phyloP scores from a whole-genome alignment of 2,329 filamentous ascomycete species.

The Diaporthe longicolla region DNA sequence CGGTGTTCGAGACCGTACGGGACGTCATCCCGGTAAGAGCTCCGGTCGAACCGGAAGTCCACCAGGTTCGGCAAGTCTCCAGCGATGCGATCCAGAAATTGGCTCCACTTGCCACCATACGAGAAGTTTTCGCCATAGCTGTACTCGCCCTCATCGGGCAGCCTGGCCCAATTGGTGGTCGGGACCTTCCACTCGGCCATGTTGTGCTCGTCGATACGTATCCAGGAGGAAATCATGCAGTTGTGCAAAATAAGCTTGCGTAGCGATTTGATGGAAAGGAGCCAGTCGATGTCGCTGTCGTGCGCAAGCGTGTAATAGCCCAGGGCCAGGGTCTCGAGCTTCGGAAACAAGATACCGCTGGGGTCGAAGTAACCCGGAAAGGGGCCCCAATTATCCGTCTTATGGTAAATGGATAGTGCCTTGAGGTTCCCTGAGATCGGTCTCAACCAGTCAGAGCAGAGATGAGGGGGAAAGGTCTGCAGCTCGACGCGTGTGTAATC shows the following conservation, averaged over 20 bases:
- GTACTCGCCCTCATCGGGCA: neutral
- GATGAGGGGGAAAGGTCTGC: slow-evolving; percentile 34
- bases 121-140: neutral
- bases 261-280: slow-evolving; percentile 31
- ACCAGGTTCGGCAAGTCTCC: slow-evolving; percentile 34
- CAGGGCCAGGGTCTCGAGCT: slow-evolving; percentile 21
- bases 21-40: neutral
- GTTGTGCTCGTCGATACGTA: neutral
- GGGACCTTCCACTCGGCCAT: slow-evolving; percentile 7
- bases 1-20: slow-evolving; percentile 1
- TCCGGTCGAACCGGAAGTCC: slow-evolving; percentile 25
- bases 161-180: slow-evolving; percentile 14
- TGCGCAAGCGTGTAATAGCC: slow-evolving; percentile 25
- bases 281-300: slow-evolving; percentile 35
- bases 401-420: slow-evolving; percentile 23
- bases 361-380: slow-evolving; percentile 32
- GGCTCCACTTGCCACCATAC: slow-evolving; percentile 38
- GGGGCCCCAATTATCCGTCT: slow-evolving; percentile 34
- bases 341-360: slow-evolving; percentile 31
- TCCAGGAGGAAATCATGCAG: slow-evolving; percentile 26
- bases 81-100: slow-evolving; percentile 23
- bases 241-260: slow-evolving; percentile 18
- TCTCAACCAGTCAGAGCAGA: slow-evolving; percentile 28
- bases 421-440: slow-evolving; percentile 36
- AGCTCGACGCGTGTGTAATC: slow-evolving; percentile 27